These are phyloP conservation scores for Phytomonas francai DNA, from an alignment of 208 protist genomes.

Conservation along the genomic window DNA sequence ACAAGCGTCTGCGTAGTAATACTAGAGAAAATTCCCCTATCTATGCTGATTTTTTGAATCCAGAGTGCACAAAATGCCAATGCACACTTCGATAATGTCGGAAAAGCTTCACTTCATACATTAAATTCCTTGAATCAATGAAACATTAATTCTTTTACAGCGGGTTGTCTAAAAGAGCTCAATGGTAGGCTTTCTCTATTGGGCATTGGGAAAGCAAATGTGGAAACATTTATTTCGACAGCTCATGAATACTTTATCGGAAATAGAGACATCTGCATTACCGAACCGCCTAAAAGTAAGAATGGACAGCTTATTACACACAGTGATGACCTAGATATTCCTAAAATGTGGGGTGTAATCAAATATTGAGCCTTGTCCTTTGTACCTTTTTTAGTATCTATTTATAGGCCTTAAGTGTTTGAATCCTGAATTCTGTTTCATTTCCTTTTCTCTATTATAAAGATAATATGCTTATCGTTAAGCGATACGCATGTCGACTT, in stretches of 20 bases:
- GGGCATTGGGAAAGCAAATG: slow-evolving; percentile 21
- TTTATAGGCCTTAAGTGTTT: slow-evolving; percentile 11
- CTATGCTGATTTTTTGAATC: slow-evolving; percentile 26
- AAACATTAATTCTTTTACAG: slow-evolving; percentile 44
- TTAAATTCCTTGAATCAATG: slow-evolving; percentile 41
- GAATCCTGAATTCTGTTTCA: slow-evolving; percentile 4
- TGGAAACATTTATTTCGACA: slow-evolving; percentile 42
- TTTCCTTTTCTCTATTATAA: neutral
- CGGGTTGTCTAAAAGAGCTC: slow-evolving; percentile 25
- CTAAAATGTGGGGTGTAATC: slow-evolving; percentile 51
- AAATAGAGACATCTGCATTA: slow-evolving; percentile 63
- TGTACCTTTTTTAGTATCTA: slow-evolving; percentile 10
- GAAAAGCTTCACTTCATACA: slow-evolving; percentile 40
- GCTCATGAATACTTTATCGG: slow-evolving; percentile 60
- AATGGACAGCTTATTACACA: slow-evolving; percentile 41
- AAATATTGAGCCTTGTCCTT: slow-evolving; percentile 27
- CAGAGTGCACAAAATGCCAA: slow-evolving; percentile 40
- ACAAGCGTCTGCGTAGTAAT: slow-evolving; percentile 43
- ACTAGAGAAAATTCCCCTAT: slow-evolving; percentile 30
- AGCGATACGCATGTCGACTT: neutral
- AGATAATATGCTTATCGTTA: neutral
- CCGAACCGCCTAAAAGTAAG: slow-evolving; percentile 29
- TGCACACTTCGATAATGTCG: slow-evolving; percentile 28
- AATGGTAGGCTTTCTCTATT: slow-evolving; percentile 29
- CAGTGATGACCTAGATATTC: slow-evolving; percentile 35